Evolutionary conservation across 2,329 filamentous ascomycete species (phyloP), one percentile per base, ranked within the genome.

Genomic region (Fusarium sp.): DNA sequence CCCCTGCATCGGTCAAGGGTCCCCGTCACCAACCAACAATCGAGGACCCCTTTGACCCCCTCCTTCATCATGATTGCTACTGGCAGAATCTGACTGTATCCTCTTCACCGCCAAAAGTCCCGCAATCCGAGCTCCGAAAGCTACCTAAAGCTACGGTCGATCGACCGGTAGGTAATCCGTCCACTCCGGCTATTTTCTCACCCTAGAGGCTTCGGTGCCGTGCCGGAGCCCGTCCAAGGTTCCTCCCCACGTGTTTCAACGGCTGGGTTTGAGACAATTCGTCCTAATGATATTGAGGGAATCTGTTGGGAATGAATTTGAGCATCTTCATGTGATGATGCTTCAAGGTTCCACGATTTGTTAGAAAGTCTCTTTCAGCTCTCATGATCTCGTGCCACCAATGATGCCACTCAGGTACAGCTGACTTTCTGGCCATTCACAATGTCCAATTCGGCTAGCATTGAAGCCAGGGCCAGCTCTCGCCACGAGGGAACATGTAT

Each of bases 1-100:
- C 55, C 67, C 64, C 63, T 64, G 56, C 23, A 50, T 40, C 54
- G 62, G 55, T 56, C 69, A 51, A 67, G 67, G 67, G 55, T 69
- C 67, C 33, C 42, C 49, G 14, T 9, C 16, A 23, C 64, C 64
- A 69, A 70, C 61, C 50, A 71, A 18, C 18, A n/a, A 29, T 34
- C 40, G 9, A 58, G 31, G 11, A 49, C 46, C 29, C 54, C 51
- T 46, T 56, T 50, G 40, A 64, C 63, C 63, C 67, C 67, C 60
- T 58, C 60, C 23, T 49, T 55, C 56, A 44, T 65, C 61, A 68
- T 70, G 64, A 71, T 62, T 27, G 57, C 68, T 67, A 49, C 55
- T 42, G 36, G 57, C 58, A 62, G 60, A 62, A 62, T 62, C 44
- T 14, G 16, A 36, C 25, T 25, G 18, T 38, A 49, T 38, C 14